Evolutionary conservation across 495 filamentous ascomycete genomes (phyloP).

Genomic region (Chaetomidium leptoderma): DNA sequence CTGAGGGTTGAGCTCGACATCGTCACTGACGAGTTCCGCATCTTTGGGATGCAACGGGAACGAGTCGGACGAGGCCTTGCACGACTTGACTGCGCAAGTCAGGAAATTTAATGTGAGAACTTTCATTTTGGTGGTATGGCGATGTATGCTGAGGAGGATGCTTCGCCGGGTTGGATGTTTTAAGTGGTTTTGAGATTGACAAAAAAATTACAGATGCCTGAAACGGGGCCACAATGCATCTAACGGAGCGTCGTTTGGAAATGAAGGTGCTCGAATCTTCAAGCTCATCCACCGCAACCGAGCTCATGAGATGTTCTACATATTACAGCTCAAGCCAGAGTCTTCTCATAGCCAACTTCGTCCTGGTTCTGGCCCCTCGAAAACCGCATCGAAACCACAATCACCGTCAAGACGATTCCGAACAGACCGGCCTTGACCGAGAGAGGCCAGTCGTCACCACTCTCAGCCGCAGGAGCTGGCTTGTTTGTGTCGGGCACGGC

Average conservation of each 20-base stretch:
- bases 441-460: slow-evolving; percentile 31
- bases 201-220: slow-evolving; percentile 20
- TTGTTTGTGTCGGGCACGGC: slow-evolving; percentile 6
- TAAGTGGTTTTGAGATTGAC: background rate
- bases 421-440: slow-evolving; percentile 40
- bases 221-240: slow-evolving; percentile 22
- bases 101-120: slow-evolving; percentile 95
- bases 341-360: slow-evolving; percentile 18
- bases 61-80: slow-evolving; percentile 69
- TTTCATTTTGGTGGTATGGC: slow-evolving; percentile 63
- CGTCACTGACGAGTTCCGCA: slow-evolving; percentile 78
- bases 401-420: slow-evolving; percentile 33
- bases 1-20: slow-evolving; percentile 69
- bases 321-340: background rate
- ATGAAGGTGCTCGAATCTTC: background rate
- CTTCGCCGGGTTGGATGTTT: slow-evolving; percentile 2
- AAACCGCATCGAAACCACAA: slow-evolving; percentile 34
- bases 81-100: slow-evolving; percentile 90
- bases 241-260: background rate
- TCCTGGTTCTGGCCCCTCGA: slow-evolving; percentile 10
- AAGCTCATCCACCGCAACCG: background rate
- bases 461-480: slow-evolving; percentile 6
- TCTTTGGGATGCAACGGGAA: slow-evolving; percentile 91
- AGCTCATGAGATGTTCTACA: background rate
- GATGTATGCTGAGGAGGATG: background rate